Base-by-base conservation (phyloP, 2,329 filamentous ascomycete species). In the Diplodia sapinea region DNA sequence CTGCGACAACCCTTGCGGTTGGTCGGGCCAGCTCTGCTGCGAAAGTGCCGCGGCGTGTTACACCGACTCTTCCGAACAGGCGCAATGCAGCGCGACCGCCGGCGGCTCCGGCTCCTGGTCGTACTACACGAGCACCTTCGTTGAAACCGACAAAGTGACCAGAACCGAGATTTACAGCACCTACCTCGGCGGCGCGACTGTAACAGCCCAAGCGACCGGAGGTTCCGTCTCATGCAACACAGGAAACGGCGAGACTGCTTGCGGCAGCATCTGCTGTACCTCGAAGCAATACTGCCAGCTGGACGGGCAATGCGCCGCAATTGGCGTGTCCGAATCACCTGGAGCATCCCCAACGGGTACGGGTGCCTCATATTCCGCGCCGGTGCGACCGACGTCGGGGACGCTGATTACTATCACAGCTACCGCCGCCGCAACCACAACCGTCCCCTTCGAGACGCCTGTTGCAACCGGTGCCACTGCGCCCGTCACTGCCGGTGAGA, bases 241-340 rank as follows among this genome's bases (percentile, higher is more conserved):
- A 78, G 80, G 82, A 61, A 78, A 78, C 57, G 79, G 81, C 68
- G 76, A 91, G 77, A 84, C 84, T 8, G 82, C 86, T 3, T 94
- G 91, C 75, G 90, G 90, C 38, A 75, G 76, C 64, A 88, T 89
- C 68, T 94, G 91, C 83, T 94, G 91, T 78, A 86, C 87, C 29
- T 85, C 81, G 69, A 87, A 86, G 79, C 89, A 92, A 78, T 90
- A 88, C 74, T 94, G 91, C 77, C 85, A 83, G 65, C 66, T 33
- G 8, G 70, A 79, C 0, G 86, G 86, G 64, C 85, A 88, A 73
- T 93, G 90, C 75, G 78, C 81, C 5, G 77, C 85, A 31, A 86
- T 86, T 65, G 82, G 81, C 56, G 84, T 82, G 70, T 83, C 82
- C 70, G 86, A 80, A 83, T 77, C 75, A 62, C 78, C 76, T 68